A percentile compares a stretch with the other conserved stretches of the same genome.
Conservation (phyloP, 352 stramenopile genomes). For the Plasmopara viticola region DNA sequence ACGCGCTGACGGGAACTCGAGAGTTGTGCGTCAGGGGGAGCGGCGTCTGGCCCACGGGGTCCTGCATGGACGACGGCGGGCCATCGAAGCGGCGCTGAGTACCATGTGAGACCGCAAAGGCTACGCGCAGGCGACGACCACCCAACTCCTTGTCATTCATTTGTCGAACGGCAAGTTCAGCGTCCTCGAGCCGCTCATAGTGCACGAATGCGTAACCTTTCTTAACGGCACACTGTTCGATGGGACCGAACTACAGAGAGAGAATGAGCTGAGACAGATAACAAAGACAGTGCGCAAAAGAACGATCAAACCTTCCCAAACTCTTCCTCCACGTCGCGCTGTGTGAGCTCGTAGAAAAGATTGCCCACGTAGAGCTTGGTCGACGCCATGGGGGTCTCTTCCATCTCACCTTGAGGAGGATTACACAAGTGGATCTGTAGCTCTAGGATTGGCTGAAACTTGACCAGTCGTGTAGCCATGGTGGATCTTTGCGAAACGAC, state of each 20-base stretch:
- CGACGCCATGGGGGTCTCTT: conserved; percentile 25
- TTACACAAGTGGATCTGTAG: conserved; percentile 13
- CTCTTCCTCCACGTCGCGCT: conserved; percentile 37
- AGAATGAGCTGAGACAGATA: not conserved
- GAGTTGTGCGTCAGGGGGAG: conserved; percentile 19
- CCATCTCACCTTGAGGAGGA: conserved; percentile 5
- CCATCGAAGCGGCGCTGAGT: conserved; percentile 25
- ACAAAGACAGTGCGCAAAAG: not conserved
- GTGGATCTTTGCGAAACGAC: conserved; percentile 29
- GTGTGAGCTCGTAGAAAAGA: conserved; percentile 43
- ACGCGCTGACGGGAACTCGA: conserved; percentile 17
- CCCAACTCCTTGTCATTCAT: conserved; percentile 48
- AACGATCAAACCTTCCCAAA: conserved; percentile 31
- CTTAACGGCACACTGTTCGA: conserved; percentile 48
- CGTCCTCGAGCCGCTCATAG: conserved; percentile 38
- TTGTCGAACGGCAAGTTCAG: conserved; percentile 36
- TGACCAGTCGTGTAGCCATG: conserved; percentile 16
- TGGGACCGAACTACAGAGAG: conserved; percentile 37
- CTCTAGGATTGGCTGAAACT: conserved; percentile 4
- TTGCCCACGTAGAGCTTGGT: conserved; percentile 70
- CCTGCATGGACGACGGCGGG: conserved; percentile 7
- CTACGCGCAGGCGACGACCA: conserved; percentile 38
- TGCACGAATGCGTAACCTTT: conserved; percentile 54
- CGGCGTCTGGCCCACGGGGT: not conserved
- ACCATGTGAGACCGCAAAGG: conserved; percentile 33